Conservation (phyloP, 257 asterid species). For the Cinchona pubescens region DNA sequence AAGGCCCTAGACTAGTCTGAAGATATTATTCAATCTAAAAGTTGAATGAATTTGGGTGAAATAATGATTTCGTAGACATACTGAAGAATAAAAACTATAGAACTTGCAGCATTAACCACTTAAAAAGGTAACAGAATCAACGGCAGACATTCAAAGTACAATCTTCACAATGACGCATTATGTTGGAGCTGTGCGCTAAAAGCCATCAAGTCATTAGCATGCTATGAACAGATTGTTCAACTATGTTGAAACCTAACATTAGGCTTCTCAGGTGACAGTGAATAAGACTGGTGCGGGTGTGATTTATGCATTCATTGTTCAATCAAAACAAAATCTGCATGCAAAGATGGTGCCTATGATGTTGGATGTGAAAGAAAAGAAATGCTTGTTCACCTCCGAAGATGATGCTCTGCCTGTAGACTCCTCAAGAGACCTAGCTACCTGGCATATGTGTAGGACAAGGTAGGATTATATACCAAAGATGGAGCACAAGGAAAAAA, state of each 20-base stretch:
- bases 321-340: neutral
- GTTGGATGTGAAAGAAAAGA: neutral
- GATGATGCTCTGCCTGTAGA: conserved; percentile 37
- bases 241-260: neutral
- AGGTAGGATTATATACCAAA: conserved; percentile 14
- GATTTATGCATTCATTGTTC: neutral
- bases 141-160: neutral
- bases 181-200: no score
- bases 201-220: neutral
- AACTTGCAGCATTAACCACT: neutral
- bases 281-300: neutral
- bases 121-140: neutral
- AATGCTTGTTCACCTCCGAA: conserved; percentile 44
- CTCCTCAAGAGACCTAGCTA: conserved; percentile 48
- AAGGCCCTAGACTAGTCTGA: no score
- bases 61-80: neutral
- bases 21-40: neutral
- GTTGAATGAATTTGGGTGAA: neutral
- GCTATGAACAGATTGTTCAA: neutral
- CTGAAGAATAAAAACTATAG: neutral
- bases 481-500: conserved; percentile 4
- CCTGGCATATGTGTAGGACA: conserved; percentile 29
- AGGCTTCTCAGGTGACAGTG: neutral
- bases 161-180: neutral
- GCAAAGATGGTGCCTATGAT: conserved; percentile 1